Evolutionary conservation across 2,329 filamentous ascomycete genomes (phyloP), one percentile per base, ranked within the genome.

Genomic region (Trichoderma koningii): DNA sequence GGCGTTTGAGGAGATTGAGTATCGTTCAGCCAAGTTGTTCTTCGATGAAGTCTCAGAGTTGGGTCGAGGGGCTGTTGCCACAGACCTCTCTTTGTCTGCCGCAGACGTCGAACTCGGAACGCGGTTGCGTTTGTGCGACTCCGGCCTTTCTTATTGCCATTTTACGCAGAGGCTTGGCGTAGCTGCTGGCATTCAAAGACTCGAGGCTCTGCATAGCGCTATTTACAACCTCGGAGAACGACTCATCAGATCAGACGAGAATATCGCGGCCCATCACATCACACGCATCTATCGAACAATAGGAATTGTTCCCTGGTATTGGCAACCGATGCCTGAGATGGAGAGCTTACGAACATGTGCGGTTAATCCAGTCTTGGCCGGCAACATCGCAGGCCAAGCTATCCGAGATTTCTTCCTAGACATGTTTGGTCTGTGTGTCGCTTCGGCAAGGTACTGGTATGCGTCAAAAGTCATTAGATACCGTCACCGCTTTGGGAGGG

Each of bases 41-140:
- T 71, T 73, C 15, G 71, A 73, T 12, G 73, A 76, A 48, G 56
- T 71, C 3, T 61, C 69, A 7, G 55, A 68, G 3, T 71, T 75
- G 55, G 55, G 70, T 17, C 30, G 51, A 30, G 44, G 59, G 9
- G 65, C 62, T 7, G 55, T 57, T 4, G 21, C 5, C 12, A 34
- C 21, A 14, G 15, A 14, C 3, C 12, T 28, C 9, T 65, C 47
- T 26, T 50, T 21, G 42, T n/a, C n/a, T 17, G 61, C 30, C 15
- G 30, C 61, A 2, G 57, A 50, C 34, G 42, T 41, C 45, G 55
- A 65, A 19, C 34, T 55, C 14, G 30, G 10, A n/a, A 9, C 42
- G 2, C 30, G n/a, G 3, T 65, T 72, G 9, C 68, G 71, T 0
- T 10, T 73, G 4, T 70, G 67, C 6, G 70, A 71, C 62, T 69